Evolutionary conservation across 192 early-diverging fungal species (phyloP).

Genomic region (Umbelopsis sp.): DNA sequence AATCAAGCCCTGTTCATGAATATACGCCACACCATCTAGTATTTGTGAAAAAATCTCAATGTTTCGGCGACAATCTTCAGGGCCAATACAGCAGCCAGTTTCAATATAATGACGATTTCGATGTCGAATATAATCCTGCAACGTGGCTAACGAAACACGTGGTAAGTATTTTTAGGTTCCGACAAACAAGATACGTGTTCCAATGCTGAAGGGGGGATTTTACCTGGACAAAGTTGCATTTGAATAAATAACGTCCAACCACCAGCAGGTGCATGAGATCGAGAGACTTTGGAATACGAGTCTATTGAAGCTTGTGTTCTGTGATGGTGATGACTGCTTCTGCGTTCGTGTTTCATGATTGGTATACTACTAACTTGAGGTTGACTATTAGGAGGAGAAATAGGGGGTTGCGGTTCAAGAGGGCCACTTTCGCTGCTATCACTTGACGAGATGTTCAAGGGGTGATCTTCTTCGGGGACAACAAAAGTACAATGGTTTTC

Average conservation of each 20-base stretch:
- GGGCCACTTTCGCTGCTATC: neutral
- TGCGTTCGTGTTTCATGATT: neutral
- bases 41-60: slow-evolving; percentile 70
- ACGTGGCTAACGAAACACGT: slow-evolving; percentile 39
- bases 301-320: neutral
- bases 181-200: neutral
- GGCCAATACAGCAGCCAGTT: slow-evolving; percentile 21
- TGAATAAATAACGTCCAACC: slow-evolving; percentile 74
- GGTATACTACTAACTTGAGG: slow-evolving; percentile 9
- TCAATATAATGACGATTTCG: slow-evolving; percentile 30
- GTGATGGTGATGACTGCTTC: neutral
- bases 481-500: slow-evolving; percentile 12
- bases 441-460: neutral
- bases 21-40: slow-evolving; percentile 74
- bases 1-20: slow-evolving; percentile 72
- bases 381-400: slow-evolving; percentile 10
- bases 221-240: slow-evolving; percentile 89
- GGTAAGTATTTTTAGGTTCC: neutral
- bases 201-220: too few species aligned
- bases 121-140: slow-evolving; percentile 63
- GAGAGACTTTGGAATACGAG: neutral
- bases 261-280: slow-evolving; percentile 8
- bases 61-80: slow-evolving; percentile 20
- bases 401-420: neutral
- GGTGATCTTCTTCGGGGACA: neutral